These are phyloP conservation scores for Leptomonas pyrrhocoris DNA, from an alignment of 208 protist species.

Conservation along the genomic window DNA sequence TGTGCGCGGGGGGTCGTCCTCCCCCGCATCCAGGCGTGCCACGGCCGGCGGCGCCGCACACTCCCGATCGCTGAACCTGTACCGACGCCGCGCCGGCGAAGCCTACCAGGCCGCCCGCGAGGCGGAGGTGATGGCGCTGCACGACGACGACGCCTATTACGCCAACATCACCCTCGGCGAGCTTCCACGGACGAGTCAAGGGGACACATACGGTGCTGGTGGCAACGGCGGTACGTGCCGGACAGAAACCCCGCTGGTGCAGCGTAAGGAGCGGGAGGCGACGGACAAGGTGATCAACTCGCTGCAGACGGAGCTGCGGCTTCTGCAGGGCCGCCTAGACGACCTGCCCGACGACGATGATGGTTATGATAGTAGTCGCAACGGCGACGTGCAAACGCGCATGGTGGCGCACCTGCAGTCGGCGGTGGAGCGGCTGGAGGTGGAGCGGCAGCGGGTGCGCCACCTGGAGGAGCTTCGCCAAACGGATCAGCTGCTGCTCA, in stretches of 20 bases:
- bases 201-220: background rate
- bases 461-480: slow-evolving; percentile 62
- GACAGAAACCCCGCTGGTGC: background rate
- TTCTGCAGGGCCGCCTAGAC: slow-evolving; percentile 12
- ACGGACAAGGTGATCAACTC: slow-evolving; percentile 41
- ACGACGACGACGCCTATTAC: slow-evolving; percentile 42
- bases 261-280: slow-evolving; percentile 41
- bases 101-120: slow-evolving; percentile 22
- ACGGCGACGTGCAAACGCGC: slow-evolving; percentile 15
- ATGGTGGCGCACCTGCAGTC: slow-evolving; percentile 34
- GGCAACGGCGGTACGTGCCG: background rate
- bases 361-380: background rate
- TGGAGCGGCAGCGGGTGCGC: slow-evolving; percentile 50
- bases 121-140: slow-evolving; percentile 30
- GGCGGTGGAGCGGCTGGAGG: slow-evolving; percentile 46
- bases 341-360: background rate
- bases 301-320: slow-evolving; percentile 41
- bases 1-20: background rate
- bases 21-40: background rate
- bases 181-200: background rate
- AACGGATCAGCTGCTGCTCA: slow-evolving; percentile 39
- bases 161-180: slow-evolving; percentile 1
- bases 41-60: background rate
- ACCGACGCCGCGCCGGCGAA: slow-evolving; percentile 9
- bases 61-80: background rate